These are phyloP conservation scores for Diaporthe sp. DNA, from an alignment of 2,329 filamentous ascomycete species.

Conservation along the genomic window DNA sequence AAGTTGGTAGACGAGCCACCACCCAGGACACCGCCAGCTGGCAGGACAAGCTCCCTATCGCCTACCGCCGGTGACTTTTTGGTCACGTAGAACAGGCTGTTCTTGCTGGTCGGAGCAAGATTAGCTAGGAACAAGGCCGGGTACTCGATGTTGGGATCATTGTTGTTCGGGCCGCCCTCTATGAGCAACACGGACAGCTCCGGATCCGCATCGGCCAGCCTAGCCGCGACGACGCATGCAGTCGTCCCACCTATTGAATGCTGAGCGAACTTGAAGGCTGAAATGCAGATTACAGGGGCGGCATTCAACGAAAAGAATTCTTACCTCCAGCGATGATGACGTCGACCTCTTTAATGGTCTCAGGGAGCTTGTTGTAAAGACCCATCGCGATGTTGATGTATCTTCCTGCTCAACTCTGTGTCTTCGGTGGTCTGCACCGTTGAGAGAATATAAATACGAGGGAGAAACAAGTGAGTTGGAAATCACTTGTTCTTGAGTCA, in stretches of 20 bases:
- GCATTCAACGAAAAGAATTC: not conserved
- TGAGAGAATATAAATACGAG: too few species aligned
- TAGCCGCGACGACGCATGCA: slow-evolving; percentile 59
- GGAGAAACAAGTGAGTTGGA: too few species aligned
- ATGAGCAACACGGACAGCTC: slow-evolving; percentile 61
- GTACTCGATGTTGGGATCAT: slow-evolving; percentile 57
- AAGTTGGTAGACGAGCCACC: too few species aligned
- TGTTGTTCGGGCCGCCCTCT: slow-evolving; percentile 64
- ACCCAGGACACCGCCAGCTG: slow-evolving; percentile 40
- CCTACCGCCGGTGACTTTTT: slow-evolving; percentile 56
- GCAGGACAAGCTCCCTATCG: slow-evolving; percentile 52
- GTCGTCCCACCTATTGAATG: slow-evolving; percentile 55
- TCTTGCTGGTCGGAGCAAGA: slow-evolving; percentile 52
- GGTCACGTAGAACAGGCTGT: slow-evolving; percentile 55
- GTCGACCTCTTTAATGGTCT: slow-evolving; percentile 55
- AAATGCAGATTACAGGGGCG: too few species aligned
- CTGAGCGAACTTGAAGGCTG: not conserved
- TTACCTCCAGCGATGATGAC: slow-evolving; percentile 61
- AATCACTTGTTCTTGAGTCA: too few species aligned
- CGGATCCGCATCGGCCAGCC: slow-evolving; percentile 61
- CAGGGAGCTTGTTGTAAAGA: slow-evolving; percentile 37
- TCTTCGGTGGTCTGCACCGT: too few species aligned
- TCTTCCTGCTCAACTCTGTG: not conserved
- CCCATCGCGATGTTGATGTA: not conserved
- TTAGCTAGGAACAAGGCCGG: slow-evolving; percentile 61